A percentile compares a stretch with the other conserved stretches of the same genome.
These are phyloP conservation scores for Curvularia spicifera DNA, from an alignment of 2,329 filamentous ascomycete genomes.

Conservation along the genomic window DNA sequence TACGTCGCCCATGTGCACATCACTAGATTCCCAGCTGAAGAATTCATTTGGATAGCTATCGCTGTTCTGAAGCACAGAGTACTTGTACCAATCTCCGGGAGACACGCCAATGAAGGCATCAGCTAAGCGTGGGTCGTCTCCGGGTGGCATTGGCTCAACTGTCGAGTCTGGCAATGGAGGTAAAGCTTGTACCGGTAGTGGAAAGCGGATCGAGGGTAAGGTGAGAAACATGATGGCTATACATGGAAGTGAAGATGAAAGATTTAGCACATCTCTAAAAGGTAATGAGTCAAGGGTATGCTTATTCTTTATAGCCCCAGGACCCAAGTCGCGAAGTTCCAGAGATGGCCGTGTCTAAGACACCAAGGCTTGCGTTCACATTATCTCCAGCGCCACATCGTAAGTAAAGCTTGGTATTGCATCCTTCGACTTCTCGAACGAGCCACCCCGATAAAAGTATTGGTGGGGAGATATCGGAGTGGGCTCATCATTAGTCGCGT, in stretches of 20 bases:
- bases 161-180: constrained; percentile 4
- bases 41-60: neutral
- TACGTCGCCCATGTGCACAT: constrained; percentile 3
- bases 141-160: neutral
- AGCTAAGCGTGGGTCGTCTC: neutral
- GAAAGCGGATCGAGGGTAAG: constrained; percentile 3
- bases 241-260: neutral
- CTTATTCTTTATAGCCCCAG: neutral
- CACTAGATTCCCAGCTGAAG: neutral
- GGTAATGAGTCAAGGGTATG: neutral
- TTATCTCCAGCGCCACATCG: constrained; percentile 4
- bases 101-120: neutral
- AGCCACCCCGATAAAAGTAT: constrained; percentile 2
- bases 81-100: neutral
- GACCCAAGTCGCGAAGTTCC: neutral
- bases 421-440: neutral
- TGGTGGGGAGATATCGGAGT: neutral
- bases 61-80: neutral
- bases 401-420: constrained; percentile 7
- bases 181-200: neutral
- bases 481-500: constrained; percentile 5
- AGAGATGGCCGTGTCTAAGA: neutral
- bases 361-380: constrained; percentile 8
- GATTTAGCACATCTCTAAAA: neutral
- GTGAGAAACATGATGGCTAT: constrained; percentile 2